phyloP scores from a whole-genome alignment of 116 monocot genomes.

The Papilionanthe hybrid region DNA sequence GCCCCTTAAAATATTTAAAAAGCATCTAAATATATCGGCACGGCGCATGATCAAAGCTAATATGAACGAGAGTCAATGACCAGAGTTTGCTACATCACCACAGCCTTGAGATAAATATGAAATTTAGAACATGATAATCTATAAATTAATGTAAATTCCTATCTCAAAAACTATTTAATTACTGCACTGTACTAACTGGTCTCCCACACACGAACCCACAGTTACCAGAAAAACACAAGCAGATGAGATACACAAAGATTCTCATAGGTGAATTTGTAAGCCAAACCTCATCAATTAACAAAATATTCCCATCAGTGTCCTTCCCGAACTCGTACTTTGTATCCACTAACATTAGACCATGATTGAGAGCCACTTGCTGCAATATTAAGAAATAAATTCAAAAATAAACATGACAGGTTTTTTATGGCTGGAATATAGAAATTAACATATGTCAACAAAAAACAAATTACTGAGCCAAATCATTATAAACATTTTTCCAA shows the following conservation, averaged over 20 bases:
- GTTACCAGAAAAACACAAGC: neutral
- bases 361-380: slow-evolving; percentile 80
- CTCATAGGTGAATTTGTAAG: slow-evolving; percentile 3
- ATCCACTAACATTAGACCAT: slow-evolving; percentile 86
- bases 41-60: no score
- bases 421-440: neutral
- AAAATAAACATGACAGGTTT: neutral
- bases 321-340: slow-evolving; percentile 99
- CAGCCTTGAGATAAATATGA: neutral
- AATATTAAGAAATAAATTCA: slow-evolving; percentile 9
- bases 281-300: slow-evolving; percentile 90
- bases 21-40: no score
- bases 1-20: no score
- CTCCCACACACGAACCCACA: neutral
- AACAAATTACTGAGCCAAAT: neutral
- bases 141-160: neutral
- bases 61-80: neutral
- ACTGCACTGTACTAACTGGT: neutral
- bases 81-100: neutral
- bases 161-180: neutral
- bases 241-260: neutral
- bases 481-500: neutral
- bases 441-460: neutral
- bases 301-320: slow-evolving; percentile 67
- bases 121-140: neutral